Base-by-base conservation (phyloP, 768 basidiomycete genomes). In the Leucosporidium yakuticum region DNA sequence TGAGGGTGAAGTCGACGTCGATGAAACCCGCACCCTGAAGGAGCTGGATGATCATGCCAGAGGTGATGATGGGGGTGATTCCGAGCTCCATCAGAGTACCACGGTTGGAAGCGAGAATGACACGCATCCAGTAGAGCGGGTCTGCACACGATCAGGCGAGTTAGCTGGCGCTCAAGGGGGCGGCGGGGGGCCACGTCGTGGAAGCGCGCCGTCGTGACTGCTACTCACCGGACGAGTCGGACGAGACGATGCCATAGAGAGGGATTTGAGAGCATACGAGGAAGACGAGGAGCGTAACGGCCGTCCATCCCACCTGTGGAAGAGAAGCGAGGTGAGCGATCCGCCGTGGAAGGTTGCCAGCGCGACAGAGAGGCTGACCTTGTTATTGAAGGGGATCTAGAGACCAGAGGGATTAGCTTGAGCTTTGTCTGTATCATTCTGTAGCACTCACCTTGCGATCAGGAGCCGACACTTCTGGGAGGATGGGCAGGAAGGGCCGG, bases 31-130 rank as follows among this genome's bases (percentile, higher is more conserved):
- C 95, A 64, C 96, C 96, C 23, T 95, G 93, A 69, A 99, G 84
- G 54, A 99, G 87, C 80, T 99, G 96, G 91, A 99, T 98, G 80
- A 97, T 99, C 95, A 97, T 98, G 76, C 96, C 96, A 61, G 89
- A 90, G 15, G 96, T 99, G 78, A 98, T 86, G 77, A 98, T 96
- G 50, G 96, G 96, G 34, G 87, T 94, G 75, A 98, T 98, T 68
- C 96, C 95, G 69, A 99, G 86, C 81, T 99, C 96, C 96, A 99
- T 99, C 69, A 98, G 87, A 1, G 96, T 98, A 71, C 96, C 96
- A 68, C 95, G 86, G 82, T 98, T 98, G 11, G 92, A 96, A 29
- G 96, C 95, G 69, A 99, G 86, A 81, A 99, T 98, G 82, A 95
- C 95, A 81, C 95, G 90, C 89, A 97, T 93, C 96, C 95, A 98